Evolutionary conservation across 1,284 basidiomycete genomes (phyloP), one percentile per base, ranked within the genome.

Genomic region (Fistulina hepatica): DNA sequence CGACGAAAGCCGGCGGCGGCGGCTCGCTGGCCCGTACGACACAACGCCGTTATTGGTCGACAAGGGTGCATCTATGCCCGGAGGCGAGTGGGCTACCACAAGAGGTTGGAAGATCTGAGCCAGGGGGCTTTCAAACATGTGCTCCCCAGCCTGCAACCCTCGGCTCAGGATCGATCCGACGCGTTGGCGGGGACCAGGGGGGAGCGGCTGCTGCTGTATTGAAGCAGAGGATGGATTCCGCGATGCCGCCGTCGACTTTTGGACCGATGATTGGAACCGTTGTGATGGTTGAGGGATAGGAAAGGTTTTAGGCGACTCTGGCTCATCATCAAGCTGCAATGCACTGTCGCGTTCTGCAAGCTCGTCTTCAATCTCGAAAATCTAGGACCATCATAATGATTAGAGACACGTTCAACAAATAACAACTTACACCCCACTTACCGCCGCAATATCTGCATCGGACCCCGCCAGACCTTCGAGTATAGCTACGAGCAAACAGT

Each of bases 291-390:
- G 52, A 56, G 20, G 34, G 42, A 21, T 49, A 50, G 34, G 46
- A 49, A 37, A 39, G 50, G 30, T 27, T 46, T 37, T 44, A 42
- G 31, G 22, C 42, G 42, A 11, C 42, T 30, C 32, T 44, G 27
- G 19, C 32, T 33, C 7, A 41, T 41, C 42, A 50, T 52, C 20
- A 47, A 51, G 49, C 45, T 36, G 47, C 48, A 20, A 48, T 56
- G 53, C 31, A 49, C 48, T 16, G 7, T 74, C 74, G 40, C 65
- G 75, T 19, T 73, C 74, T 22, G 63, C 65, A 9, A 76, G 64
- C 44, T 82, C 79, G 20, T 81, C 74, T 49, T 84, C 82, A 8
- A 91, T 69, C 47, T 91, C 85, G 52, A 94, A 93, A 9, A 93
- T 78, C 68, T 85, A 48, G 48, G 25, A n/a, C 34, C 9, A 38